Evolutionary conservation across 2,329 filamentous ascomycete genomes (phyloP).

Genomic region (Dactylellina drechsleri): DNA sequence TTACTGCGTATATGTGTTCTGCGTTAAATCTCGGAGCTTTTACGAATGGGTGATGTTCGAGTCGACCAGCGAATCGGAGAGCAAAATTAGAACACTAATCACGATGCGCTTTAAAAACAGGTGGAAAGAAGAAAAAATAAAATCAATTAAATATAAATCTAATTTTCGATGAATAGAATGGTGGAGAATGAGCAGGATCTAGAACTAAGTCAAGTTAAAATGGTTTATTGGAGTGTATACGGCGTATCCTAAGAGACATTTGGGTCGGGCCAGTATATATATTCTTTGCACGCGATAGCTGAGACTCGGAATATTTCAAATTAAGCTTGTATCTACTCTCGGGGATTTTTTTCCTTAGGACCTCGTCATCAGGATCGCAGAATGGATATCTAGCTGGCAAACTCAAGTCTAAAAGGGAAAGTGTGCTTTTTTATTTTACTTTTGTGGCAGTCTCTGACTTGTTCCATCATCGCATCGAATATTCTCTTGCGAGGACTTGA

Average conservation of each 20-base stretch:
- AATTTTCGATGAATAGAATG: background rate
- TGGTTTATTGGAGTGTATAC: too few species aligned
- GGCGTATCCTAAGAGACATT: too few species aligned
- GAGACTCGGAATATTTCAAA: background rate
- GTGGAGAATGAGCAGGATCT: background rate
- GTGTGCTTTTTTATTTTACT: background rate
- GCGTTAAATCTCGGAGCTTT: constrained; percentile 8
- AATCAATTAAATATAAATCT: background rate
- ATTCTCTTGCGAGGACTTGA: background rate
- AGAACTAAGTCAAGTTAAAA: too few species aligned
- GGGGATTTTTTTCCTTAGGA: background rate
- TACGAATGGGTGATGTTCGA: background rate
- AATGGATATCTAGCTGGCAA: background rate
- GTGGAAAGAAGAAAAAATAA: background rate
- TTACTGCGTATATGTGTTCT: background rate
- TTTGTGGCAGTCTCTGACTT: constrained; percentile 17
- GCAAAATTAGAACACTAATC: background rate
- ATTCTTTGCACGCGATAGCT: background rate
- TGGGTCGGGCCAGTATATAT: background rate
- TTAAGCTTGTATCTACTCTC: constrained; percentile 3
- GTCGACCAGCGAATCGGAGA: constrained; percentile 12
- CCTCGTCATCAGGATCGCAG: constrained; percentile 2
- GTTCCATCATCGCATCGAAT: constrained; percentile 11
- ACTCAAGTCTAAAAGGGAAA: background rate
- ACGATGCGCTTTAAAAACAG: constrained; percentile 4